Conservation (phyloP, 2,329 filamentous ascomycete species). For the Cladosporium sp. region DNA sequence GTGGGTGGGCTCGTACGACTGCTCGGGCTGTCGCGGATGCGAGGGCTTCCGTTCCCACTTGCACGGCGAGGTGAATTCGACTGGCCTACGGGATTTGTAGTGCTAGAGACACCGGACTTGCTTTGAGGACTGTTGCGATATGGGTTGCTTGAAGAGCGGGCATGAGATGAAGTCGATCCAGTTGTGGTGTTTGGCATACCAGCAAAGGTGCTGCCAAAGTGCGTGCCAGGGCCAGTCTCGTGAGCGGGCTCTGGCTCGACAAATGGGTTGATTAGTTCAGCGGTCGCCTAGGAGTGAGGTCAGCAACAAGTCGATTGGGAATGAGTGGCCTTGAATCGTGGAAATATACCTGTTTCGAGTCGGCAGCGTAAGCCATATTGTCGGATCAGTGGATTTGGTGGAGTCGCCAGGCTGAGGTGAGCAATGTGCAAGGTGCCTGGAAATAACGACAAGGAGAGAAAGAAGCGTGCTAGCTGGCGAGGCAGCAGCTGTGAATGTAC, state of each 20-base stretch:
- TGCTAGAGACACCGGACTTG: slow-evolving; percentile 2
- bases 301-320: slow-evolving; percentile 15
- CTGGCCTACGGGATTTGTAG: slow-evolving; percentile 4
- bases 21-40: slow-evolving; percentile 5
- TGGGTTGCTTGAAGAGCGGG: slow-evolving; percentile 42
- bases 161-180: slow-evolving; percentile 12
- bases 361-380: slow-evolving; percentile 11
- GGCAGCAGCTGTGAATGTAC: slow-evolving; percentile 5
- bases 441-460: not conserved
- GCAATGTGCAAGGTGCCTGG: not conserved
- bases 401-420: not conserved
- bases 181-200: slow-evolving; percentile 38
- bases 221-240: slow-evolving; percentile 64
- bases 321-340: not conserved
- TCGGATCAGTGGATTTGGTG: not conserved
- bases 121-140: slow-evolving; percentile 32
- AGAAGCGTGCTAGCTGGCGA: not conserved
- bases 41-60: slow-evolving; percentile 10
- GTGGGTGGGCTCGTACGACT: slow-evolving; percentile 20
- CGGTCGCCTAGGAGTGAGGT: slow-evolving; percentile 54
- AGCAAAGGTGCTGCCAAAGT: slow-evolving; percentile 52
- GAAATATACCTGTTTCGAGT: slow-evolving; percentile 11
- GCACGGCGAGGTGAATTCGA: not conserved
- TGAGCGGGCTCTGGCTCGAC: slow-evolving; percentile 66
- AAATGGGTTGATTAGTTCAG: slow-evolving; percentile 69